These are phyloP conservation scores for Pseudoscleropodium purum DNA, from an alignment of 225 moss, liverwort and hornwort genomes.

Conservation along the genomic window DNA sequence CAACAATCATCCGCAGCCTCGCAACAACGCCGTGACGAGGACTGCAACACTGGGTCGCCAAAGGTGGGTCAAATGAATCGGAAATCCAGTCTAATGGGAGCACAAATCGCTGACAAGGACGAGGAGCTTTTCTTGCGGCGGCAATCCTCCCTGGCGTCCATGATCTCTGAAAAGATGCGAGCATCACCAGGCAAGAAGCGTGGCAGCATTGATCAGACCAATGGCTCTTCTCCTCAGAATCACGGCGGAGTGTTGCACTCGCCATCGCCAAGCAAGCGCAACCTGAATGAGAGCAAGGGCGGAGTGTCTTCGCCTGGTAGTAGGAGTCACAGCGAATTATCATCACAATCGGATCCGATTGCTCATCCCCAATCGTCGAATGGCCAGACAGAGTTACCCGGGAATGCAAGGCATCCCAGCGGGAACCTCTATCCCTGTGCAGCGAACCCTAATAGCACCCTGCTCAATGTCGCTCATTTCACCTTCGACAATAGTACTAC, in stretches of 20 bases:
- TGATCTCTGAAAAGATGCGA: conserved; percentile 17
- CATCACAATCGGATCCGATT: background rate
- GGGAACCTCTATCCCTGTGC: conserved; percentile 17
- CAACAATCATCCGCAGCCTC: background rate
- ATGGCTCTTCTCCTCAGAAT: background rate
- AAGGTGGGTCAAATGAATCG: background rate
- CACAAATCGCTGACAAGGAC: conserved; percentile 24
- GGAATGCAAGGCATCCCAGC: conserved; percentile 7
- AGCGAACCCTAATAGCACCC: conserved; percentile 3
- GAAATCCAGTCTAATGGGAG: conserved; percentile 15
- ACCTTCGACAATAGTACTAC: conserved; percentile 7
- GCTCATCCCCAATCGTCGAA: background rate
- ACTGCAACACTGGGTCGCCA: conserved; percentile 6
- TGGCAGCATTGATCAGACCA: background rate
- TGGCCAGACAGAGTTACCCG: background rate
- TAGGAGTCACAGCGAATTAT: background rate
- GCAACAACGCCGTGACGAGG: background rate
- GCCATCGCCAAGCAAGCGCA: background rate
- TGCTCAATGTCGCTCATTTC: conserved; percentile 33
- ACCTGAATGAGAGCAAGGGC: background rate
- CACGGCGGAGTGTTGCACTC: background rate
- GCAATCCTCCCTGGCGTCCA: conserved; percentile 26
- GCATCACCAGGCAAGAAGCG: conserved; percentile 10
- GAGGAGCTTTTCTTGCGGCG: conserved; percentile 22
- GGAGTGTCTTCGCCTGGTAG: background rate